phyloP scores from a whole-genome alignment of 1,139 yeast genomes.

The Martiniozyma asiatica region DNA sequence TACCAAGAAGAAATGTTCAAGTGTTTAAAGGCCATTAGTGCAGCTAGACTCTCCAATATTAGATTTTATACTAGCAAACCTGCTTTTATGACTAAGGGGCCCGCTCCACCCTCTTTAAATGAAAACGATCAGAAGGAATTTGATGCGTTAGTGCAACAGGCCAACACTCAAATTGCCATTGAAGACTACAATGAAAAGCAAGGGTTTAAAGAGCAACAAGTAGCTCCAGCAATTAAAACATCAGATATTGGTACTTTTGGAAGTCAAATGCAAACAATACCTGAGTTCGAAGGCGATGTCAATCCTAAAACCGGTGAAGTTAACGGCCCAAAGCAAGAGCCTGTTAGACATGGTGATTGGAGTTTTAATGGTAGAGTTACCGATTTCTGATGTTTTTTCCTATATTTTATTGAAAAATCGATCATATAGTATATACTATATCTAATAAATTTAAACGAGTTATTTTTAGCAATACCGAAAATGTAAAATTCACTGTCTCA shows the following conservation, averaged over 20 bases:
- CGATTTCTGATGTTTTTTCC: slow-evolving; percentile 46
- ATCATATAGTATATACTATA: background rate
- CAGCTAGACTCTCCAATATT: no score
- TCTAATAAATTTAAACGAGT: background rate
- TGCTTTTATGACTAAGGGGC: slow-evolving; percentile 23
- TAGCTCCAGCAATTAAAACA: slow-evolving; percentile 26
- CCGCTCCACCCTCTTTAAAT: slow-evolving; percentile 79
- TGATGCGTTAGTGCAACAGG: slow-evolving; percentile 71
- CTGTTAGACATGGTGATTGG: slow-evolving; percentile 86
- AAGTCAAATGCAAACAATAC: slow-evolving; percentile 63
- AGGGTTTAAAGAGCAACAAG: slow-evolving; percentile 23
- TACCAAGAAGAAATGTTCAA: no score
- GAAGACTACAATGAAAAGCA: slow-evolving; percentile 57
- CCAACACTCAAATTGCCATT: slow-evolving; percentile 69
- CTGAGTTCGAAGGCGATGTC: slow-evolving; percentile 91
- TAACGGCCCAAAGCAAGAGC: slow-evolving; percentile 99
- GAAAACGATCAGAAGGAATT: slow-evolving; percentile 88
- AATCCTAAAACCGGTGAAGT: slow-evolving; percentile 92
- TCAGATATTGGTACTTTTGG: slow-evolving; percentile 53
- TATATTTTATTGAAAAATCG: background rate
- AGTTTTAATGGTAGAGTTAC: slow-evolving; percentile 93
- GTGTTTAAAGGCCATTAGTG: no score
- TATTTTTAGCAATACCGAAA: no score
- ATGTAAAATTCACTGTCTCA: no score
- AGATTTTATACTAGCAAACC: slow-evolving; percentile 7